Percentiles rank a stretch among this genome's conserved stretches.
Evolutionary conservation across 345 rosid genomes (phyloP).

Genomic region (Syzygium oleosum): DNA sequence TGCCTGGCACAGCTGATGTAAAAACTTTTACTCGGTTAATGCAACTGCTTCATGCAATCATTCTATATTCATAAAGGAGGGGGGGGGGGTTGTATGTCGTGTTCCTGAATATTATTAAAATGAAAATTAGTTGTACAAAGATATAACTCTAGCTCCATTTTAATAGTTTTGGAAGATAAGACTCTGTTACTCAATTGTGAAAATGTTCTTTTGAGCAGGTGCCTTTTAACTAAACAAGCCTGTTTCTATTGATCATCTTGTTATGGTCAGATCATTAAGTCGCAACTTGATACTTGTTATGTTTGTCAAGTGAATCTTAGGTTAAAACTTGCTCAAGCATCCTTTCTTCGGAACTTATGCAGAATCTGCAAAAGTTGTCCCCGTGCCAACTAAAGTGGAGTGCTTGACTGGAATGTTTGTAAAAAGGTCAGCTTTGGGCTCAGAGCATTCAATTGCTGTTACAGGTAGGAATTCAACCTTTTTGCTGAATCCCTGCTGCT

Average conservation of each 20-base stretch:
- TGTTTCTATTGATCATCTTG: background rate
- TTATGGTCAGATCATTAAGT: background rate
- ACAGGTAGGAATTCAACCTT: constrained; percentile 1
- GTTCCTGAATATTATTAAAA: background rate
- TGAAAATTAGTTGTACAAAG: background rate
- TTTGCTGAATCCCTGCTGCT: background rate
- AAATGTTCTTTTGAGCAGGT: background rate
- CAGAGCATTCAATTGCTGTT: constrained; percentile 89
- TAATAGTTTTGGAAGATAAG: background rate
- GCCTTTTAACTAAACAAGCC: background rate
- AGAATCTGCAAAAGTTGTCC: constrained; percentile 56
- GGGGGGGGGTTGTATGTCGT: background rate
- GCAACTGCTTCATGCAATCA: background rate
- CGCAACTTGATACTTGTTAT: background rate
- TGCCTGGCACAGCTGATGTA: background rate
- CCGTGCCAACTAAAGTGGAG: constrained; percentile 62
- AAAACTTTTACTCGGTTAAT: background rate
- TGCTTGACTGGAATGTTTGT: constrained; percentile 58
- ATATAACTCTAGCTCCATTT: background rate
- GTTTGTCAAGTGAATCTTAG: background rate
- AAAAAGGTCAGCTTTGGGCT: constrained; percentile 65
- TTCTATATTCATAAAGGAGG: background rate
- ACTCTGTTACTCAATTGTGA: background rate
- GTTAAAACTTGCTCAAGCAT: background rate
- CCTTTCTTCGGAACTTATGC: constrained; percentile 11